Evolutionary conservation across 306 rosid species (phyloP), one percentile per base, ranked within the genome.

Genomic region (Quercus mongolica): DNA sequence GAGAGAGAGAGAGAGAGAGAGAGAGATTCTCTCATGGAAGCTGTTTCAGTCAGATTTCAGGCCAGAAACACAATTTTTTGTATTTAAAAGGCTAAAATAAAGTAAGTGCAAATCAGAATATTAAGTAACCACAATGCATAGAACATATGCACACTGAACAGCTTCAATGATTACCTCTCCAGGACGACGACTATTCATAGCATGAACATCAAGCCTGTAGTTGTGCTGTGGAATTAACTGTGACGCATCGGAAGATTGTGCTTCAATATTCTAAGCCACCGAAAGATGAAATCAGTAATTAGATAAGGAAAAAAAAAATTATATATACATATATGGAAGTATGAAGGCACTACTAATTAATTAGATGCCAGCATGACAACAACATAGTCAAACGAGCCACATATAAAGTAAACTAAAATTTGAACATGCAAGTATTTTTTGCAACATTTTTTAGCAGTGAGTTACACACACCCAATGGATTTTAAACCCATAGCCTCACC

Each of bases 181-280:
- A 76, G 99, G 99, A 73, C 81, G 94, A 78, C 89, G 97, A 77
- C 87, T 87, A 83, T 90, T 96, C 85, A 96, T 56, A 79, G 98
- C 86, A 55, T 96, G 93, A 82, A 86, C 99, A 90, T 96, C 98
- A 80, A 96, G 99, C 91, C 85, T 96, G 91, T 93, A 96, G 86
- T 93, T 96, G 80, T 96, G 97, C 82, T 96, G 99, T 23, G 99
- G 99, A 90, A 88, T 78, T 74, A 96, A 78, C 80, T 83, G 94
- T 63, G 96, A 88, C 25, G 92, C 97, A 44, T 96, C 99, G 74
- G 98, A 91, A 88, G 94, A 81, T 65, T 86, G 89, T 62, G 84
- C 94, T 91, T 96, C 99, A 80, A 89, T 79, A 79, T 91, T 91
- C 99, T 96, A 79, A 85, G 78, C 74, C 87, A 84, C 44, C 55